Evolutionary conservation across 768 basidiomycete species (phyloP).

Genomic region (Porphyrellus cyaneotinctus): DNA sequence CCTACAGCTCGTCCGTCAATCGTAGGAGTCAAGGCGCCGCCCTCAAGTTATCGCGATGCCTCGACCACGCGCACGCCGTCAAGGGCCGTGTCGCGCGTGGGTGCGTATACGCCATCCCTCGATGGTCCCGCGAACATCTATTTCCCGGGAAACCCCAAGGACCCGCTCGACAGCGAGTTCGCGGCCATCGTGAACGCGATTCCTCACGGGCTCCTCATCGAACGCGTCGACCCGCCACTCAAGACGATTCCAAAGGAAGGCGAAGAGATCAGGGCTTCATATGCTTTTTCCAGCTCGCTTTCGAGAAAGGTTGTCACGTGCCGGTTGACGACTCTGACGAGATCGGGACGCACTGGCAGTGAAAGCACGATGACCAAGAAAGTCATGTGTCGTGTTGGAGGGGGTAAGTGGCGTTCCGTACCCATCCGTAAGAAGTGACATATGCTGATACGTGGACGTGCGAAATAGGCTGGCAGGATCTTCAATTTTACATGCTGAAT

Average conservation of each 20-base stretch:
- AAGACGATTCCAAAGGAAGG: constrained; percentile 61
- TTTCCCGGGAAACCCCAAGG: constrained; percentile 57
- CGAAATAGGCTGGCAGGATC: constrained; percentile 69
- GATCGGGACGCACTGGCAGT: constrained; percentile 45
- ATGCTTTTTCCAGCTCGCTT: constrained; percentile 72
- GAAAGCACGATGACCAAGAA: constrained; percentile 58
- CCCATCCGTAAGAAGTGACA: background rate
- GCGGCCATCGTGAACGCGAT: constrained; percentile 71
- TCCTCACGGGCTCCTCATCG: constrained; percentile 70
- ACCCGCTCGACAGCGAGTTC: constrained; percentile 82
- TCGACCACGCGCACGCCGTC: constrained; percentile 54
- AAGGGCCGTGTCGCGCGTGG: constrained; percentile 61
- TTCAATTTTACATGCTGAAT: constrained; percentile 71
- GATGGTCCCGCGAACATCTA: constrained; percentile 60
- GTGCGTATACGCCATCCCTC: constrained; percentile 56
- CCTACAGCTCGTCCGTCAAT: constrained; percentile 38
- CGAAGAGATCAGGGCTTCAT: constrained; percentile 80
- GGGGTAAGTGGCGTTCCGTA: constrained; percentile 48
- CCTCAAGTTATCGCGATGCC: constrained; percentile 72
- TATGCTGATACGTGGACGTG: constrained; percentile 2
- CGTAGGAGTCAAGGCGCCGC: constrained; percentile 47
- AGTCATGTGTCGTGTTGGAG: constrained; percentile 89
- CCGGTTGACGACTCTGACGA: constrained; percentile 72
- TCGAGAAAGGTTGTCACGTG: constrained; percentile 74
- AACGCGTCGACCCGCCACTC: constrained; percentile 77